phyloP scores from a whole-genome alignment of 2,329 filamentous ascomycete genomes.

The Setomelanomma holmii region DNA sequence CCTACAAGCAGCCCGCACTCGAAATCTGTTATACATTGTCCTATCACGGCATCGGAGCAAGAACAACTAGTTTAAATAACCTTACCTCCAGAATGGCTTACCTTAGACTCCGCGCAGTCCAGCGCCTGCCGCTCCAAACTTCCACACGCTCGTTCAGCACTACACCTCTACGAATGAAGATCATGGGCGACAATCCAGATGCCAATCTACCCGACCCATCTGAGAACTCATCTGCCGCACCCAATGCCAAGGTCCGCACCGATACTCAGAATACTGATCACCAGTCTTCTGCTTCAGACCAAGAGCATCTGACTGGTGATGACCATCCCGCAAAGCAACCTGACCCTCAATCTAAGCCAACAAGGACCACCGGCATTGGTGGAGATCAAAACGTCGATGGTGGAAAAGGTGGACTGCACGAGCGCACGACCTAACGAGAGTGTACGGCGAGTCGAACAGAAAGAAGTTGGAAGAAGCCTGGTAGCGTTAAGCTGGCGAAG shows the following conservation, averaged over 20 bases:
- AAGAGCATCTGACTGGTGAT: conserved; percentile 36
- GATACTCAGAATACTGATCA: conserved; percentile 35
- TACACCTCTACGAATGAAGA: conserved; percentile 9
- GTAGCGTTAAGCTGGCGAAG: too few species aligned
- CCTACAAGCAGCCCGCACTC: too few species aligned
- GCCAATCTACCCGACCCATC: conserved; percentile 28
- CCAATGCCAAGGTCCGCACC: conserved; percentile 28
- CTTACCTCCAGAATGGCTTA: not conserved
- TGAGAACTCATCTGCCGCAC: conserved; percentile 27
- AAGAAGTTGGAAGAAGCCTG: too few species aligned
- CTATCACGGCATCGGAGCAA: too few species aligned
- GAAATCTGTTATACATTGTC: too few species aligned
- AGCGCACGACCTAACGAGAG: too few species aligned
- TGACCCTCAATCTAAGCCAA: conserved; percentile 41
- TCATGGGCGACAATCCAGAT: conserved; percentile 27
- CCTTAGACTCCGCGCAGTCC: conserved; percentile 10
- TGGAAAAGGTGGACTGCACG: conserved; percentile 39
- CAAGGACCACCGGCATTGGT: conserved; percentile 43
- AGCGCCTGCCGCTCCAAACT: not conserved
- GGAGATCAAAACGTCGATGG: conserved; percentile 36
- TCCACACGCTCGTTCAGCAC: conserved; percentile 13
- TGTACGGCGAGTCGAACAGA: too few species aligned
- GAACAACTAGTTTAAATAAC: not conserved
- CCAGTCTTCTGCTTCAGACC: conserved; percentile 40
- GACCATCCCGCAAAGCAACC: conserved; percentile 50